Conservation (phyloP, 2,329 filamentous ascomycete genomes). For the Aspergillus flavus region DNA sequence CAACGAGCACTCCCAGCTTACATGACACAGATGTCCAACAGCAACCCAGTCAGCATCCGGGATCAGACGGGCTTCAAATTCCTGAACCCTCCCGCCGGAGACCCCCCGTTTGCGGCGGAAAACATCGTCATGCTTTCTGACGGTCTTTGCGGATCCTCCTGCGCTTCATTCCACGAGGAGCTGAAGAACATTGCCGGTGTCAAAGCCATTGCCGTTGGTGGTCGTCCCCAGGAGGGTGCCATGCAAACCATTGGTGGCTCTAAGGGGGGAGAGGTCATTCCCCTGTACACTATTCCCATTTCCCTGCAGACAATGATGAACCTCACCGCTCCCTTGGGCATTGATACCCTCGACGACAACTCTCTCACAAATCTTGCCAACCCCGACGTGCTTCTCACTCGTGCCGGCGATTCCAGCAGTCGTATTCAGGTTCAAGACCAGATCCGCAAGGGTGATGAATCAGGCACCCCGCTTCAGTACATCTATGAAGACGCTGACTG, state of each 20-base stretch:
- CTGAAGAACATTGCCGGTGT: conserved; percentile 54
- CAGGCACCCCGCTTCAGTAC: conserved; percentile 57
- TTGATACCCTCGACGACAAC: conserved; percentile 15
- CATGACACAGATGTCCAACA: conserved; percentile 13
- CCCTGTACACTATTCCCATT: neutral
- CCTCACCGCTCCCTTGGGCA: neutral
- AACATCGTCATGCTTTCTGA: conserved; percentile 49
- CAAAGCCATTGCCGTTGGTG: conserved; percentile 59
- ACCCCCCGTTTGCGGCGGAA: conserved; percentile 26
- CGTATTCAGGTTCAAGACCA: conserved; percentile 48
- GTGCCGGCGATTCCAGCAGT: conserved; percentile 20
- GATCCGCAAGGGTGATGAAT: conserved; percentile 44
- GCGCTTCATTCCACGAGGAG: conserved; percentile 58
- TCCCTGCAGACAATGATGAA: conserved; percentile 20
- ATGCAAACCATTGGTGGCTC: conserved; percentile 67
- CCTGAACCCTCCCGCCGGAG: conserved; percentile 24
- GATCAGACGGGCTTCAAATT: conserved; percentile 36
- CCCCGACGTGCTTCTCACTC: conserved; percentile 7
- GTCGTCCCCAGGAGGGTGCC: conserved; percentile 53
- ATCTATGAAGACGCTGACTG: conserved; percentile 62
- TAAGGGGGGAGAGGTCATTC: conserved; percentile 49
- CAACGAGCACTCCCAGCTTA: neutral
- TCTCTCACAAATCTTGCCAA: conserved; percentile 2
- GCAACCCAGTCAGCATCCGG: conserved; percentile 10
- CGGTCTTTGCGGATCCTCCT: conserved; percentile 61